Evolutionary conservation across 768 basidiomycete species (phyloP).

Genomic region (Russula emetica): DNA sequence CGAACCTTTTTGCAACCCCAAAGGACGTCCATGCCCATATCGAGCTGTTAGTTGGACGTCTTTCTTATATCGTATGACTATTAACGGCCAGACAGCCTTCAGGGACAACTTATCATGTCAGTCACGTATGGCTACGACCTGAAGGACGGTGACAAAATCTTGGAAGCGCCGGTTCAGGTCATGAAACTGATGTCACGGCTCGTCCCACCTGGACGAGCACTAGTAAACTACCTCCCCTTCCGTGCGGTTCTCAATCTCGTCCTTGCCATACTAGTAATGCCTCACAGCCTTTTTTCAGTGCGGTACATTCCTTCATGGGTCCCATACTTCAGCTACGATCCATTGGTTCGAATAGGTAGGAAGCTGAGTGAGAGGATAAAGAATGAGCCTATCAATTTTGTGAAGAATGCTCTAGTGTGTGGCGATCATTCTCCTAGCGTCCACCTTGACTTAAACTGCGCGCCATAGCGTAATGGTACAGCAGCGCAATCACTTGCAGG

Average conservation of each 20-base stretch:
- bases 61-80: neutral
- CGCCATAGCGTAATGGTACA: slow-evolving; percentile 5
- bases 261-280: neutral
- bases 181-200: neutral
- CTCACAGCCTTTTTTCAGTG: neutral
- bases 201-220: slow-evolving; percentile 2
- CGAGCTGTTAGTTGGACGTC: neutral
- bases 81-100: neutral
- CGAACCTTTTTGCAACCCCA: neutral
- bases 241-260: neutral
- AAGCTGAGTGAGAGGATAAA: neutral
- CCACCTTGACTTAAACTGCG: neutral
- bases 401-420: slow-evolving; percentile 9
- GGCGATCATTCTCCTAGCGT: neutral
- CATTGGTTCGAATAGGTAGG: neutral
- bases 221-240: slow-evolving; percentile 18
- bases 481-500: slow-evolving; percentile 11
- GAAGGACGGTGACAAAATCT: neutral
- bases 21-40: neutral
- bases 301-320: slow-evolving; percentile 20
- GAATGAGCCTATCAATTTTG: neutral
- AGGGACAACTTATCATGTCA: slow-evolving; percentile 8
- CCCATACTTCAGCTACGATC: slow-evolving; percentile 5
- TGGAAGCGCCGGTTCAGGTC: neutral
- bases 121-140: slow-evolving; percentile 16